A percentile compares a stretch with the other conserved stretches of the same genome.
Evolutionary conservation across 2,329 filamentous ascomycete genomes (phyloP).

Genomic region (Emmonsia crescens): DNA sequence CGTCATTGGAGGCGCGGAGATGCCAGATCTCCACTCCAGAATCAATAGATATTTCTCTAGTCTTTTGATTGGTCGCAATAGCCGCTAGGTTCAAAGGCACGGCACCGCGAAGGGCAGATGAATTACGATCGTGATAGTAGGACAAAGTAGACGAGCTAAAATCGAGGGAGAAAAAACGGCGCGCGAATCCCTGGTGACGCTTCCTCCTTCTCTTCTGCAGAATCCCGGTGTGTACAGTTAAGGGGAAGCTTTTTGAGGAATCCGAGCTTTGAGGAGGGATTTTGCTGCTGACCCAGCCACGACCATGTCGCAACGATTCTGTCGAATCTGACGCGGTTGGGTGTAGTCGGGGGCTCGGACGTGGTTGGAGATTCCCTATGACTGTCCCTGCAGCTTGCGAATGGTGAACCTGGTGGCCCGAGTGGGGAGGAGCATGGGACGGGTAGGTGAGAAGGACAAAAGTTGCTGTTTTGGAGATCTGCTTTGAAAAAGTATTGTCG

Average conservation of each 20-base stretch:
- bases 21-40: slow-evolving; percentile 98
- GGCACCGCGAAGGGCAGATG: slow-evolving; percentile 79
- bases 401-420: slow-evolving; percentile 38
- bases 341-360: slow-evolving; percentile 29
- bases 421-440: slow-evolving; percentile 48
- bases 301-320: slow-evolving; percentile 39
- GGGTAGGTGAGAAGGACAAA: slow-evolving; percentile 93
- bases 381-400: slow-evolving; percentile 38
- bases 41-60: slow-evolving; percentile 88
- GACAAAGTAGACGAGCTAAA: slow-evolving; percentile 89
- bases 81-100: slow-evolving; percentile 87
- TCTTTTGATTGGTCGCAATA: slow-evolving; percentile 77
- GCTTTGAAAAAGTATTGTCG: slow-evolving; percentile 98
- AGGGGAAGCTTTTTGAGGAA: slow-evolving; percentile 18
- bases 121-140: slow-evolving; percentile 92
- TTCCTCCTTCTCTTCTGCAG: slow-evolving; percentile 86
- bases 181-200: slow-evolving; percentile 84
- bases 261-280: slow-evolving; percentile 16
- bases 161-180: slow-evolving; percentile 91
- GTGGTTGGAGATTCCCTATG: background rate
- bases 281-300: slow-evolving; percentile 9
- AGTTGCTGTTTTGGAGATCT: slow-evolving; percentile 84
- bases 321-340: slow-evolving; percentile 38
- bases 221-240: slow-evolving; percentile 68
- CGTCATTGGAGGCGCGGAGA: slow-evolving; percentile 66